phyloP scores from a whole-genome alignment of 1,284 basidiomycete genomes.

The Leccinum angustisporum region DNA sequence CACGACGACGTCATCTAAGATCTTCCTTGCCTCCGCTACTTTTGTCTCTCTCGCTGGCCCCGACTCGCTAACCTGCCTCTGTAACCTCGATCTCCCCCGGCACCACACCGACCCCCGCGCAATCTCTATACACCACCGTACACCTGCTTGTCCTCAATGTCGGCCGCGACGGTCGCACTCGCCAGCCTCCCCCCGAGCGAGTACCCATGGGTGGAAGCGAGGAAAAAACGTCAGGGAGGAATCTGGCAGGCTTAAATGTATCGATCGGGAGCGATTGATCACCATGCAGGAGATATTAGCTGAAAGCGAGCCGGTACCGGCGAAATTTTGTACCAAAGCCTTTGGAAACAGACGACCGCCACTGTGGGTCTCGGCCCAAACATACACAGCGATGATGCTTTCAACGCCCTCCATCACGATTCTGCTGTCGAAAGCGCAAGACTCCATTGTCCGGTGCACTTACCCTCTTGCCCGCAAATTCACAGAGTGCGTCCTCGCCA shows the following conservation, averaged over 20 bases:
- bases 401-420: slow-evolving; percentile 43
- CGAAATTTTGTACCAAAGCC: too few relatives aligned
- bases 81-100: slow-evolving; percentile 49
- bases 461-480: slow-evolving; percentile 69
- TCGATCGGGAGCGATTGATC: too few relatives aligned
- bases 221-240: not conserved
- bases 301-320: too few relatives aligned
- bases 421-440: slow-evolving; percentile 74
- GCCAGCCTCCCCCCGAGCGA: not conserved
- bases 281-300: too few relatives aligned
- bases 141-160: not conserved
- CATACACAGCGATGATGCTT: not conserved
- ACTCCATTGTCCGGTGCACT: slow-evolving; percentile 66
- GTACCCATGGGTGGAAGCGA: not conserved
- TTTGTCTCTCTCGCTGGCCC: slow-evolving; percentile 16
- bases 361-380: too few relatives aligned
- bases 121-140: not conserved
- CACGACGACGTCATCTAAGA: slow-evolving; percentile 57
- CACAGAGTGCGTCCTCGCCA: slow-evolving; percentile 65
- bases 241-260: not conserved
- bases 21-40: slow-evolving; percentile 45
- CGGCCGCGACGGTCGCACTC: not conserved
- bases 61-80: not conserved
- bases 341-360: too few relatives aligned
- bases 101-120: slow-evolving; percentile 50